phyloP scores from a whole-genome alignment of 176 grass and related monocot genomes.

The Aegilops bicornis region DNA sequence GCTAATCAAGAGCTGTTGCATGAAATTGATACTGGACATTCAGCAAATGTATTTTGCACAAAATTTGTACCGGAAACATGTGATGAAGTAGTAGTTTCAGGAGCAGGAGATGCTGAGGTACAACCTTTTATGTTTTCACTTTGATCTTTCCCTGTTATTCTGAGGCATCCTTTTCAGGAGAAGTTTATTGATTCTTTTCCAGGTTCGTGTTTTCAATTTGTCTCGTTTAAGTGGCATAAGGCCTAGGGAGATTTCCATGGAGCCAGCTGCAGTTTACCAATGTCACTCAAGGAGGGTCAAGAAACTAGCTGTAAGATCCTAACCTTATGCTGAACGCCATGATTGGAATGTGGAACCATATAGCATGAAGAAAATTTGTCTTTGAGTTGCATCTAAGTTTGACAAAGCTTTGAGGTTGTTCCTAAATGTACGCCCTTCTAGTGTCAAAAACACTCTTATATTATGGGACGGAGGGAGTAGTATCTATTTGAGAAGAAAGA shows the following conservation, averaged over 20 bases:
- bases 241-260: slow-evolving; percentile 66
- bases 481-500: neutral
- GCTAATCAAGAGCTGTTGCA: slow-evolving; percentile 58
- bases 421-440: neutral
- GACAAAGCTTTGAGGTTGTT: neutral
- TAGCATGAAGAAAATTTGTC: neutral
- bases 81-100: slow-evolving; percentile 87
- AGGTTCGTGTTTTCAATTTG: slow-evolving; percentile 95
- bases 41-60: slow-evolving; percentile 91
- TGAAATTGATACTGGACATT: slow-evolving; percentile 89
- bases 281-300: slow-evolving; percentile 95
- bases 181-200: slow-evolving; percentile 47
- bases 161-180: neutral
- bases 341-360: slow-evolving; percentile 21
- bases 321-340: slow-evolving; percentile 8
- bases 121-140: neutral
- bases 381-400: slow-evolving; percentile 27
- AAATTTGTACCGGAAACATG: slow-evolving; percentile 90
- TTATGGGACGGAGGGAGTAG: too few relatives aligned
- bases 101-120: slow-evolving; percentile 92
- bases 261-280: slow-evolving; percentile 71
- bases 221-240: slow-evolving; percentile 62
- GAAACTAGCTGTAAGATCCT: slow-evolving; percentile 86
- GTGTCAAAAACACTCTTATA: too few relatives aligned
- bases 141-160: neutral